phyloP scores from a whole-genome alignment of 2,329 filamentous ascomycete genomes.

The Lecanicillium sp. region DNA sequence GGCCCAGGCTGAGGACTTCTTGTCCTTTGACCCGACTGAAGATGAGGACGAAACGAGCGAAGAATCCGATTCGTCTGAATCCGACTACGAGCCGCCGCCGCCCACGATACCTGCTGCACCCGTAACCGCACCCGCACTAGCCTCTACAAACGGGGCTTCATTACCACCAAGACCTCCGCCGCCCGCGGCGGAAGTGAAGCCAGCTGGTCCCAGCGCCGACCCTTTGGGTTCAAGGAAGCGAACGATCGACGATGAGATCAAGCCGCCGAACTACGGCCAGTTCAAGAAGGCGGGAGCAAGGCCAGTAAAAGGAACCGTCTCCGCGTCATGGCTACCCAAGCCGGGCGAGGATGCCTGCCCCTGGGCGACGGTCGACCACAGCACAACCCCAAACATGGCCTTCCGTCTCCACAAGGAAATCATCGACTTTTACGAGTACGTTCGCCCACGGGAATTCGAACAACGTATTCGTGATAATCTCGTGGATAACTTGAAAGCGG shows the following conservation, averaged over 20 bases:
- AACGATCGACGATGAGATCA: conserved; percentile 63
- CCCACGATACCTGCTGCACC: conserved; percentile 9
- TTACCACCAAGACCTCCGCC: conserved; percentile 17
- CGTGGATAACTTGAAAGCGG: conserved; percentile 58
- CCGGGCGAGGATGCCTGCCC: conserved; percentile 45
- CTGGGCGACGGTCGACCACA: conserved; percentile 56
- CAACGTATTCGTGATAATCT: conserved; percentile 67
- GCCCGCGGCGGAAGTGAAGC: conserved; percentile 16
- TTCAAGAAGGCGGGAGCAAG: conserved; percentile 47
- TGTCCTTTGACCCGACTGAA: conserved; percentile 70
- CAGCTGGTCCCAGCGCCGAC: conserved; percentile 27
- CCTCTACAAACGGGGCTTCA: not conserved
- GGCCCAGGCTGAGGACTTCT: conserved; percentile 72
- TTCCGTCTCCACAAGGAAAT: conserved; percentile 84
- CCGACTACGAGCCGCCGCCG: conserved; percentile 18
- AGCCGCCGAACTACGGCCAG: conserved; percentile 46
- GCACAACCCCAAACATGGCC: conserved; percentile 44
- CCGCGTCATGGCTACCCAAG: conserved; percentile 46
- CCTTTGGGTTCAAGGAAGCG: conserved; percentile 66
- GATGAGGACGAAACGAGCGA: conserved; percentile 36
- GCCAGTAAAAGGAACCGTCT: conserved; percentile 43
- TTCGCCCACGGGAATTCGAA: conserved; percentile 72
- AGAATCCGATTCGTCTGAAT: conserved; percentile 14
- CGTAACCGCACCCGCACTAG: conserved; percentile 13
- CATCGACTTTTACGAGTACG: conserved; percentile 79